A percentile compares a stretch with the other conserved stretches of the same genome.
These are phyloP conservation scores for Ceratocystis ficicola DNA, from an alignment of 2,329 filamentous ascomycete genomes.

Conservation along the genomic window DNA sequence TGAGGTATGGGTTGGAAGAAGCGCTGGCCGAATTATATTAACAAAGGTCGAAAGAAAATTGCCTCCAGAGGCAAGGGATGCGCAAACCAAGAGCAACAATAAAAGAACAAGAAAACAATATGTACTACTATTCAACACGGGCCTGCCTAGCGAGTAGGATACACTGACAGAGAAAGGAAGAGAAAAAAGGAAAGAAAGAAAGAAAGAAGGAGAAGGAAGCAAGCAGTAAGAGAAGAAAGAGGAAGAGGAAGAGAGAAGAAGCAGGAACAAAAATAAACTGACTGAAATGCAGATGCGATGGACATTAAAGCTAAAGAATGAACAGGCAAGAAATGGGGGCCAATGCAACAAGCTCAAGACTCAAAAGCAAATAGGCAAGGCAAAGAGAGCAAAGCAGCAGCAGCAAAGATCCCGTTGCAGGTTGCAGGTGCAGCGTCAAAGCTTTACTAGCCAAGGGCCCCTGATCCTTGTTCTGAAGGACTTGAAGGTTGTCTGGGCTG, in stretches of 20 bases:
- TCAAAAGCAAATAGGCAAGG: neutral
- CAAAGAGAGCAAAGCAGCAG: neutral
- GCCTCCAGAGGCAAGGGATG: conserved; percentile 17
- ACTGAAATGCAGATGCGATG: conserved; percentile 8
- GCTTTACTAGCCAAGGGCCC: conserved; percentile 5
- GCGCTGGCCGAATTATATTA: conserved; percentile 9
- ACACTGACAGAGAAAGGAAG: conserved; percentile 5
- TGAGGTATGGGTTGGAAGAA: neutral
- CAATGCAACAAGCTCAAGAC: conserved; percentile 8
- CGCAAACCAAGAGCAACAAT: conserved; percentile 19
- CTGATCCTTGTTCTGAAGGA: conserved; percentile 7
- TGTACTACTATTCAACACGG: conserved; percentile 16
- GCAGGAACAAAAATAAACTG: neutral
- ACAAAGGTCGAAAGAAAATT: conserved; percentile 8
- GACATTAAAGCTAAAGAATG: conserved; percentile 9
- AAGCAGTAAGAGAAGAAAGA: conserved; percentile 13
- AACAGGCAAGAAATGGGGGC: neutral
- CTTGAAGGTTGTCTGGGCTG: conserved; percentile 10
- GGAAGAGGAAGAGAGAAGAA: neutral
- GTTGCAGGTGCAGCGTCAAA: conserved; percentile 8
- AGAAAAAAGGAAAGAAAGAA: conserved; percentile 22
- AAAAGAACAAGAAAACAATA: conserved; percentile 22
- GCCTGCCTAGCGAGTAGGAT: conserved; percentile 13
- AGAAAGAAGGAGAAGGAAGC: conserved; percentile 15
- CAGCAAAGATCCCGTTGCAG: conserved; percentile 7